Evolutionary conservation across 2,329 filamentous ascomycete genomes (phyloP).

Genomic region (Dichotomopilus funicola): DNA sequence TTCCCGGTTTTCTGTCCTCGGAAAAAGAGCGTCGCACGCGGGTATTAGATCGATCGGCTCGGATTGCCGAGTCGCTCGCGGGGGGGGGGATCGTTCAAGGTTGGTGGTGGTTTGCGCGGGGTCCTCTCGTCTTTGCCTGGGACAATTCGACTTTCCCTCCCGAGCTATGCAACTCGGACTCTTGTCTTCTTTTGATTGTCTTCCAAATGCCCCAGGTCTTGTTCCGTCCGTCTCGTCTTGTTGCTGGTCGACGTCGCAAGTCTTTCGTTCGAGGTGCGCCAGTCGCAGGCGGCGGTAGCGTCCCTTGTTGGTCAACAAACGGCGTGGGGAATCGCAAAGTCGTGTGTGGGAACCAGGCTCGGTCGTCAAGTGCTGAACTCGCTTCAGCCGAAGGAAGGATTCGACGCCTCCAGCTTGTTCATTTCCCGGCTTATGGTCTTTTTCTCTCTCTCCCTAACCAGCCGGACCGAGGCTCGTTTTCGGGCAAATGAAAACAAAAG

Average conservation of each 20-base stretch:
- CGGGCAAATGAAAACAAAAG: neutral
- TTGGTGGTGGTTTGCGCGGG: constrained; percentile 24
- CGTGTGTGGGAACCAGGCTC: too few relatives aligned
- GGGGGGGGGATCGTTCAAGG: too few relatives aligned
- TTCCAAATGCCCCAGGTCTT: neutral
- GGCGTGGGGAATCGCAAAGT: too few relatives aligned
- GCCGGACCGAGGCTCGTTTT: neutral
- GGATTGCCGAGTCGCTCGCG: too few relatives aligned
- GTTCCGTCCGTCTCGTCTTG: neutral
- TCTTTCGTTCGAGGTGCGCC: neutral
- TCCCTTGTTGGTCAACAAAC: too few relatives aligned
- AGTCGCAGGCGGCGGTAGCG: too few relatives aligned
- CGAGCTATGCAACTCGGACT: neutral
- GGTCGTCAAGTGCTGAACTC: too few relatives aligned
- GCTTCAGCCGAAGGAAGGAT: neutral
- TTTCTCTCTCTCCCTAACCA: constrained; percentile 9
- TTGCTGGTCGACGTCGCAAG: neutral
- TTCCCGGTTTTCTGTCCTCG: too few relatives aligned
- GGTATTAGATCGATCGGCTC: too few relatives aligned
- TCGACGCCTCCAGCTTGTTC: neutral
- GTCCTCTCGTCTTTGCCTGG: constrained; percentile 19
- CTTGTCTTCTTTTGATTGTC: neutral
- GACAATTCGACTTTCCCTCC: too few relatives aligned
- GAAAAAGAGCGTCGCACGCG: too few relatives aligned
- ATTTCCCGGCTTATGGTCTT: neutral